These are phyloP conservation scores for Cladosporium sp. DNA, from an alignment of 2,329 filamentous ascomycete genomes.

Conservation along the genomic window DNA sequence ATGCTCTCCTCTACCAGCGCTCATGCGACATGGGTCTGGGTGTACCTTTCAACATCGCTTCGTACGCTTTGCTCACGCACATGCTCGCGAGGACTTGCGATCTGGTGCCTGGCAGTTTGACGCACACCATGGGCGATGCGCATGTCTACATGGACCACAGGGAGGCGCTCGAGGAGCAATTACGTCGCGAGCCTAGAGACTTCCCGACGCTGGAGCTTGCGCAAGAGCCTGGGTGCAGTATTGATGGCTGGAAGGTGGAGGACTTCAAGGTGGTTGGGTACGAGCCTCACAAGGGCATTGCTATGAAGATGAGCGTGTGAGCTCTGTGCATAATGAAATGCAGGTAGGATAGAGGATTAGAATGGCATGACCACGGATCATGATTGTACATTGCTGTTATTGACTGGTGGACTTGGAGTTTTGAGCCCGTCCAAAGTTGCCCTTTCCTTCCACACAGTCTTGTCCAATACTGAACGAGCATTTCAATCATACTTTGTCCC, in stretches of 20 bases:
- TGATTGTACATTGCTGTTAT: too few species aligned
- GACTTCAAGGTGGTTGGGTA: conserved; percentile 88
- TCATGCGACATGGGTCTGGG: conserved; percentile 96
- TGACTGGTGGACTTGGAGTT: too few species aligned
- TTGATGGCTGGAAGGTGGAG: conserved; percentile 86
- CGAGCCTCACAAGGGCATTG: conserved; percentile 83
- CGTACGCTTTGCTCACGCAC: conserved; percentile 88
- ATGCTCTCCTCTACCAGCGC: conserved; percentile 89
- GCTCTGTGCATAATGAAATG: not conserved
- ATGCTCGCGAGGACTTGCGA: conserved; percentile 89
- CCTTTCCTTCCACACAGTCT: too few species aligned
- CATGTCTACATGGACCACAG: conserved; percentile 94
- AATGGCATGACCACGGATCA: too few species aligned
- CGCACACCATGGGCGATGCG: conserved; percentile 97
- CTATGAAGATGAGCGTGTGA: conserved; percentile 96
- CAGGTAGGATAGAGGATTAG: too few species aligned
- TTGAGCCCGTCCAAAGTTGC: too few species aligned
- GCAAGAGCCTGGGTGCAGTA: conserved; percentile 63
- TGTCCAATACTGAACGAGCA: too few species aligned
- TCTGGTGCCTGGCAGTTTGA: conserved; percentile 78
- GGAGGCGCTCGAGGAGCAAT: conserved; percentile 76
- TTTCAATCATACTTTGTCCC: too few species aligned
- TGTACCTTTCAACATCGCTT: conserved; percentile 96
- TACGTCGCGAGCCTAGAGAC: conserved; percentile 71
- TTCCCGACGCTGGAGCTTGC: conserved; percentile 78